phyloP scores from a whole-genome alignment of 1,284 basidiomycete genomes.

The Cutaneotrichosporon sp. region DNA sequence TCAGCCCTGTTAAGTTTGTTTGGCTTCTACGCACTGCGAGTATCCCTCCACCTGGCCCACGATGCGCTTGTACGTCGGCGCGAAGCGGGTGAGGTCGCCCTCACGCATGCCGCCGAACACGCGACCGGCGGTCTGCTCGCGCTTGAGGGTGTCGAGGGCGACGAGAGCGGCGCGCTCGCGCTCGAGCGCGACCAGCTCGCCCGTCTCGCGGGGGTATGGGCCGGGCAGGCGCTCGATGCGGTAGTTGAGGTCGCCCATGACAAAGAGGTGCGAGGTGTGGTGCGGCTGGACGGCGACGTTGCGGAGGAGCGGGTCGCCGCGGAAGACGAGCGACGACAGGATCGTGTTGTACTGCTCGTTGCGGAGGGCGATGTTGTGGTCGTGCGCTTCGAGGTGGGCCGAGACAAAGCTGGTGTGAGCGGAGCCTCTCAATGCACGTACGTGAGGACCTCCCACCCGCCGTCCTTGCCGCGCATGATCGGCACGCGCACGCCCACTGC shows the following conservation, averaged over 20 bases:
- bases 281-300: slow-evolving; percentile 63
- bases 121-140: slow-evolving; percentile 64
- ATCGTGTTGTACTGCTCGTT: slow-evolving; percentile 79
- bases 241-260: slow-evolving; percentile 90
- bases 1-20: not conserved
- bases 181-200: slow-evolving; percentile 56
- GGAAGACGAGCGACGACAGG: slow-evolving; percentile 77
- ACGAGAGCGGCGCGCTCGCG: slow-evolving; percentile 65
- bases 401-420: slow-evolving; percentile 73
- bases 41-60: slow-evolving; percentile 77
- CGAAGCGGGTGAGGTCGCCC: slow-evolving; percentile 80
- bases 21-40: slow-evolving; percentile 60
- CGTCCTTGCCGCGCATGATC: slow-evolving; percentile 59
- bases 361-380: slow-evolving; percentile 68
- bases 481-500: slow-evolving; percentile 87
- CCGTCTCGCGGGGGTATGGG: slow-evolving; percentile 37
- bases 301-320: slow-evolving; percentile 56
- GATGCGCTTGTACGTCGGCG: slow-evolving; percentile 82
- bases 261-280: slow-evolving; percentile 78
- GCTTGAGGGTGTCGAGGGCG: slow-evolving; percentile 72
- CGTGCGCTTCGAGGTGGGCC: slow-evolving; percentile 85
- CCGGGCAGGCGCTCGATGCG: slow-evolving; percentile 65
- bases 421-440: slow-evolving; percentile 56
- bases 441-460: slow-evolving; percentile 75
- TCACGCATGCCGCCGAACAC: slow-evolving; percentile 74